Base-by-base conservation (phyloP, 164 flowering plant species). In the Vitis riparia region DNA sequence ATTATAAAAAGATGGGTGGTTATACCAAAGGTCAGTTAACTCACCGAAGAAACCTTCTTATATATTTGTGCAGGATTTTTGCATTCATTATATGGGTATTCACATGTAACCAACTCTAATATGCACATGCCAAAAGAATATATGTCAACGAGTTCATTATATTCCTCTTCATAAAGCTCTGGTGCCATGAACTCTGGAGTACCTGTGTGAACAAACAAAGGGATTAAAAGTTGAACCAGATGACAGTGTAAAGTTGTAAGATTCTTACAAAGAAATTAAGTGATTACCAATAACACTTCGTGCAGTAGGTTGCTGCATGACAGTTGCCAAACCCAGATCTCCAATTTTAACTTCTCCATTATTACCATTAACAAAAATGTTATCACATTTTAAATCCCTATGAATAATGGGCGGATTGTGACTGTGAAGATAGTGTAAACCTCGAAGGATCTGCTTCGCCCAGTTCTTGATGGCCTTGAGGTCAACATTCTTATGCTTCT, bases 151-250 rank as follows among this genome's bases (percentile, higher is more conserved):
- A 88, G 82, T 71, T 91, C 93, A 81, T 86, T 85, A 71, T 89
- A 89, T 49, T 86, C 88, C 68, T 89, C 97, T 9, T 89, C 93
- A 68, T 89, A 91, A 30, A 91, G 86, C 84, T 91, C 97, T 1
- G 93, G 96, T 9, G 96, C 96, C 93, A 91, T 91, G 83, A 88
- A 91, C 63, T 87, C 93, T 4, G 92, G 97, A 23, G 97, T 91
- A 13, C 92, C 95, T 88, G 77, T 1, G 15, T 13, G 3, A 51
- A 32, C 67, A 65, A 16, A 17, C 50, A 13, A 27, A 67, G 55
- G 7, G 50, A 61, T 49, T 15, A 71, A 19, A 60, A 62, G 59
- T 64, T n/a, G 19, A 69, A 53, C 50, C 14, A n/a, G 27, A 60
- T 37, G 7, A 37, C 44, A 37, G 44, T 6, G 7, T 37, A 37